These are phyloP conservation scores for Tricholoma bakamatsutake DNA, from an alignment of 768 basidiomycete species.

Conservation along the genomic window DNA sequence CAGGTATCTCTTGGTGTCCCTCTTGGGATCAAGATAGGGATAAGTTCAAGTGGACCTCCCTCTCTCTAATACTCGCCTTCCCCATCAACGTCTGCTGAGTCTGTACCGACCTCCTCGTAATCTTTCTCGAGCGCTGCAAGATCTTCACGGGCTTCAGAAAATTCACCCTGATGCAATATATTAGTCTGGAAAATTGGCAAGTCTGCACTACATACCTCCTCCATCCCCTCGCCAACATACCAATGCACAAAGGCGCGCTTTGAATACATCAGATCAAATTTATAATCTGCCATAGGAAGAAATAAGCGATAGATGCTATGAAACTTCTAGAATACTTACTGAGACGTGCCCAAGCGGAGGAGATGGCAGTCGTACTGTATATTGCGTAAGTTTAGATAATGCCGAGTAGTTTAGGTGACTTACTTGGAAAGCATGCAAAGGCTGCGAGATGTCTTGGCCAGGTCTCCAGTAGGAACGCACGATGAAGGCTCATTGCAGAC, in stretches of 20 bases:
- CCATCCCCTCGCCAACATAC: conserved; percentile 99
- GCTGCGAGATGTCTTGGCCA: conserved; percentile 89
- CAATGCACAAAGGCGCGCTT: conserved; percentile 90
- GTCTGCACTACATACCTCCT: conserved; percentile 52
- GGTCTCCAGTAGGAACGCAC: conserved; percentile 87
- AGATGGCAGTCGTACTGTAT: conserved; percentile 82
- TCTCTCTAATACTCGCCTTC: conserved; percentile 48
- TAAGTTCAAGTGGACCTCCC: conserved; percentile 4
- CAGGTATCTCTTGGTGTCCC: conserved; percentile 9
- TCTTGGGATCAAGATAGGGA: conserved; percentile 9
- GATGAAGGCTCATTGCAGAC: conserved; percentile 97
- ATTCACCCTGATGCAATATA: conserved; percentile 64
- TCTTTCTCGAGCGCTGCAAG: conserved; percentile 96
- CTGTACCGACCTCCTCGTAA: conserved; percentile 84
- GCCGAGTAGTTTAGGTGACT: conserved; percentile 13
- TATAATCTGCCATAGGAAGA: conserved; percentile 59
- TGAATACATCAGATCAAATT: conserved; percentile 97
- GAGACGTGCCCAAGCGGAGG: conserved; percentile 88
- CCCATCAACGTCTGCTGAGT: conserved; percentile 70
- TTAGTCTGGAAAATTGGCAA: neutral
- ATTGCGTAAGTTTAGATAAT: neutral
- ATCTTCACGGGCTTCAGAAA: conserved; percentile 97
- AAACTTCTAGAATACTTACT: conserved; percentile 30
- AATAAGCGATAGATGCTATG: conserved; percentile 8
- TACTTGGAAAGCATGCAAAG: conserved; percentile 96